phyloP scores from a whole-genome alignment of 1,284 basidiomycete genomes.

The Volvariella surrecta region DNA sequence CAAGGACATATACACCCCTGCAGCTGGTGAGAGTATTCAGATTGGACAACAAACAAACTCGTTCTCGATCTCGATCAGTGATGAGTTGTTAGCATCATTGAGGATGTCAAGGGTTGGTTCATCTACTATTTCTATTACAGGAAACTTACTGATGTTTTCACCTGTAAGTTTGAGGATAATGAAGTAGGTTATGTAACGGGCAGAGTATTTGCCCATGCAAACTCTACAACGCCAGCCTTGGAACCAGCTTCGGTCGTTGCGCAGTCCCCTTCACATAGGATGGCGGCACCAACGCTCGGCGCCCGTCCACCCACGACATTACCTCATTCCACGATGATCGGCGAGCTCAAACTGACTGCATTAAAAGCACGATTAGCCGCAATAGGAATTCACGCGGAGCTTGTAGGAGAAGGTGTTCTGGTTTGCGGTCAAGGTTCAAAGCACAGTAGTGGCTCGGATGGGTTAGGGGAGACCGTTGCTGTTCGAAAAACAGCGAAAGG shows the following conservation, averaged over 20 bases:
- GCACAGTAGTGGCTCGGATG: slow-evolving; percentile 33
- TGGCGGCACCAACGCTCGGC: slow-evolving; percentile 42
- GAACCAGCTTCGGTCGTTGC: slow-evolving; percentile 41
- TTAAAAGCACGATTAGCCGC: slow-evolving; percentile 72
- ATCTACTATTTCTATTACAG: too few relatives aligned
- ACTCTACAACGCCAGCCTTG: slow-evolving; percentile 65
- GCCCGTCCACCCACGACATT: slow-evolving; percentile 51
- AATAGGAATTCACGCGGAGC: slow-evolving; percentile 79
- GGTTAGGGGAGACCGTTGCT: slow-evolving; percentile 70
- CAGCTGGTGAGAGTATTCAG: slow-evolving; percentile 65
- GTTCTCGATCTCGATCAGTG: slow-evolving; percentile 91
- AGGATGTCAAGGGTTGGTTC: slow-evolving; percentile 80
- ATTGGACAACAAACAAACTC: slow-evolving; percentile 95
- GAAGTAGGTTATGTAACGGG: slow-evolving; percentile 91
- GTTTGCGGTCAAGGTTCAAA: slow-evolving; percentile 73
- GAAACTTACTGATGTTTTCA: neutral
- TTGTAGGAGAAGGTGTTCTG: slow-evolving; percentile 92
- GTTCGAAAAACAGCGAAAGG: slow-evolving; percentile 83
- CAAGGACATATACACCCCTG: slow-evolving; percentile 82
- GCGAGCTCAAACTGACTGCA: slow-evolving; percentile 84
- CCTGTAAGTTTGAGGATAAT: slow-evolving; percentile 86
- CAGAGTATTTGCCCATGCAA: slow-evolving; percentile 73
- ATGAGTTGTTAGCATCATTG: slow-evolving; percentile 72
- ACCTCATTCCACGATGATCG: slow-evolving; percentile 89
- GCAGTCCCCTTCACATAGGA: slow-evolving; percentile 14